Percentiles rank a stretch among this genome's conserved stretches.
Evolutionary conservation across 768 basidiomycete species (phyloP).

Genomic region (Amyloporia xantha): DNA sequence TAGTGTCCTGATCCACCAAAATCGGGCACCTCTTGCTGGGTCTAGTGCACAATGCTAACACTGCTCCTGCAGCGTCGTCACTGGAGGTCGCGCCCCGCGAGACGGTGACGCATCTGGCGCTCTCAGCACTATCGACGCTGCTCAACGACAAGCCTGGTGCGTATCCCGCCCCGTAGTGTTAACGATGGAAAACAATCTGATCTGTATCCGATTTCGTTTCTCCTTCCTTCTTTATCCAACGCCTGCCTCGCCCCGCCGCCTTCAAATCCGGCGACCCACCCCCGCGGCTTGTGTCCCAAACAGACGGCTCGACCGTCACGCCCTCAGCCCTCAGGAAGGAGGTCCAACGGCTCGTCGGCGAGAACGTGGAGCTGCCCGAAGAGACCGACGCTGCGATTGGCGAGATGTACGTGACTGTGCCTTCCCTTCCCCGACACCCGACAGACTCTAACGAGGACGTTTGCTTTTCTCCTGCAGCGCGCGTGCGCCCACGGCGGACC

Average conservation of each 20-base stretch:
- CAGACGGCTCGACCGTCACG: slow-evolving; percentile 30
- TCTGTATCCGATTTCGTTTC: too few species aligned
- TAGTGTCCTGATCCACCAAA: not conserved
- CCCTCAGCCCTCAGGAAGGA: slow-evolving; percentile 46
- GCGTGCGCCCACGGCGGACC: slow-evolving; percentile 74
- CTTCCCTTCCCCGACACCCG: not conserved
- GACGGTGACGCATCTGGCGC: slow-evolving; percentile 61
- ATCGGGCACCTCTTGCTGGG: too few species aligned
- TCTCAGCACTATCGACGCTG: slow-evolving; percentile 50
- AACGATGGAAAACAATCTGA: too few species aligned
- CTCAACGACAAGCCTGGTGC: slow-evolving; percentile 14
- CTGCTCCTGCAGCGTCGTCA: slow-evolving; percentile 8
- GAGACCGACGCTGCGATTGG: slow-evolving; percentile 55
- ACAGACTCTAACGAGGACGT: not conserved
- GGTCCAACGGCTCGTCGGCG: slow-evolving; percentile 44
- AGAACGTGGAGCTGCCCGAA: slow-evolving; percentile 43
- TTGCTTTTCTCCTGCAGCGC: slow-evolving; percentile 38
- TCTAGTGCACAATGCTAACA: too few species aligned
- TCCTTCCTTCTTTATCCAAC: too few species aligned
- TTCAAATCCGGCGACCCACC: too few species aligned
- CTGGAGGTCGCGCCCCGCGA: slow-evolving; percentile 39
- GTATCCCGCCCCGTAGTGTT: not conserved
- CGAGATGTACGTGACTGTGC: slow-evolving; percentile 68
- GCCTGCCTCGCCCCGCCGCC: too few species aligned
- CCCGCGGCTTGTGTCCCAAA: slow-evolving; percentile 17